These are phyloP conservation scores for Cryptomeria japonica DNA, from an alignment of 75 land plant genomes.

Conservation along the genomic window DNA sequence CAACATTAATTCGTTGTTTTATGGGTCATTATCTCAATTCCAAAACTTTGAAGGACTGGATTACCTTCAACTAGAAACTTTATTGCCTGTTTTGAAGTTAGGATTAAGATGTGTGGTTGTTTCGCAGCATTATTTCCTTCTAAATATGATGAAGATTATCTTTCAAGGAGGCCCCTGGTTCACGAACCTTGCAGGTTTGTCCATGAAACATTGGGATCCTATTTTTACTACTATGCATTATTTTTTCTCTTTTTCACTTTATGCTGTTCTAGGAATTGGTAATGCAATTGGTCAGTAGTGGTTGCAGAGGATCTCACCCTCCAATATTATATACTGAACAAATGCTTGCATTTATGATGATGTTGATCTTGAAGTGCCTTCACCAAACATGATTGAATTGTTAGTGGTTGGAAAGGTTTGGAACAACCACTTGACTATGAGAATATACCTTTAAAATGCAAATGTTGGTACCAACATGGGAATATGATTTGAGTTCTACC, in stretches of 20 bases:
- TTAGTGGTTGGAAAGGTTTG: too few species aligned
- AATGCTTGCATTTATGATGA: too few species aligned
- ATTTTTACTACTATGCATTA: not conserved
- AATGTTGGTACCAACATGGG: too few species aligned
- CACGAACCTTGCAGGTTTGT: not conserved
- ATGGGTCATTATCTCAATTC: not conserved
- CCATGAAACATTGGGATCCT: not conserved
- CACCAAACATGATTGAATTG: not conserved
- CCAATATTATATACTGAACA: not conserved
- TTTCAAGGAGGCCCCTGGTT: not conserved
- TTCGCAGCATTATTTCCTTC: not conserved
- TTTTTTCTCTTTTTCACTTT: not conserved
- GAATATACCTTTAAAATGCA: too few species aligned
- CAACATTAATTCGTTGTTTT: too few species aligned
- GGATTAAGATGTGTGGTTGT: not conserved
- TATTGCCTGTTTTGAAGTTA: not conserved
- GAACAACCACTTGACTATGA: too few species aligned
- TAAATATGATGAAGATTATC: not conserved
- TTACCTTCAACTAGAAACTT: not conserved
- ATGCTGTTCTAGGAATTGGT: not conserved
- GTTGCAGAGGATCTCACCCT: not conserved
- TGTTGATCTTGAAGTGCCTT: not conserved
- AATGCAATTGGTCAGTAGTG: not conserved
- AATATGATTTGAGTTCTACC: too few species aligned
- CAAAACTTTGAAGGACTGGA: not conserved